Base-by-base conservation (phyloP, 495 filamentous ascomycete species). In the Thermothielavioides terrestris region DNA sequence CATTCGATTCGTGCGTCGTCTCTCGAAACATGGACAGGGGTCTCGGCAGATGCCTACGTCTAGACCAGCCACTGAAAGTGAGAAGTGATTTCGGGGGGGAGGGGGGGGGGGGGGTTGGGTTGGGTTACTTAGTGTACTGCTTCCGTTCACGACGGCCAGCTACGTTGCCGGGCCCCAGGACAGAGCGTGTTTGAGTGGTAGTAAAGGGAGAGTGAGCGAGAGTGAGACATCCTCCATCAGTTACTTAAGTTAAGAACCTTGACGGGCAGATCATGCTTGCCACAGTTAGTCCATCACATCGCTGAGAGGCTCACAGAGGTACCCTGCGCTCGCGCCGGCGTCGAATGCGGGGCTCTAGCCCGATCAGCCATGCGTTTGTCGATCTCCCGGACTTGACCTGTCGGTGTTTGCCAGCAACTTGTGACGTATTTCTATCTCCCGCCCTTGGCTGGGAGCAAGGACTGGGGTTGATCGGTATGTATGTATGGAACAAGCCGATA, bases 1-100 rank as follows among this genome's bases (percentile, higher is more conserved):
- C 45, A 22, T 39, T 22, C 45, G 45, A 39, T 48, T 39, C 14
- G 45, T 48, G 35, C n/a, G 5, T 21, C 34, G 35, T 20, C 34
- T 15, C 20, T 30, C 34, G n/a, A 22, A 15, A 10, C 35, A 48
- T 25, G 45, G 45, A 39, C 25, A 38, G 17, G 45, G 45, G 23
- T 37, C 34, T 48, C 34, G 34, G 44, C n/a, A 38, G 34, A 17
- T 6, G 12, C 1, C 6, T 17, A 23, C 22, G 34, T 28, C 17
- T 26, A 38, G 39, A 39, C 45, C 22, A 34, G 18, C 9, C 12
- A 6, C 21, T 26, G 23, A 30, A 21, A 39, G 12, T 21, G 45
- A 30, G 34, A 48, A 37, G 45, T 38, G 45, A 48, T 20, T 34
- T n/a, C n/a, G 31, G 36, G 18, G 8, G 9, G 15, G 26, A 7